Conservation (phyloP, 805 yeast species). For the Candida glaebosa region DNA sequence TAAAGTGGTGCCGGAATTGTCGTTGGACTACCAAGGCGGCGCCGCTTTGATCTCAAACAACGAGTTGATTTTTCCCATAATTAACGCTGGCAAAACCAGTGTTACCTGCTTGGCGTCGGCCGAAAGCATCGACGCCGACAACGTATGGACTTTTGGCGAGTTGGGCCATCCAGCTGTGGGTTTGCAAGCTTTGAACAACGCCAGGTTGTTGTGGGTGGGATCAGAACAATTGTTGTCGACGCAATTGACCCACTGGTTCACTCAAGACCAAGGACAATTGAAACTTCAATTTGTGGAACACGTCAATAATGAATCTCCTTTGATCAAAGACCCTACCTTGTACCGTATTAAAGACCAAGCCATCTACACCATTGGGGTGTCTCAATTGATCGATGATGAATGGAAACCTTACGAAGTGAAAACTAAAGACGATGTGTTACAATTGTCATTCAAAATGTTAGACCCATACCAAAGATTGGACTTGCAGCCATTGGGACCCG, state of each 20-base stretch:
- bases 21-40: slow-evolving; percentile 43
- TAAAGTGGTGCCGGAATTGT: slow-evolving; percentile 15
- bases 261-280: slow-evolving; percentile 65
- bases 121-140: slow-evolving; percentile 37
- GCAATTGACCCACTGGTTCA: slow-evolving; percentile 57
- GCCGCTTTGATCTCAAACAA: slow-evolving; percentile 70
- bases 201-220: slow-evolving; percentile 84
- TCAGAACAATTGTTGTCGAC: slow-evolving; percentile 47
- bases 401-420: slow-evolving; percentile 65
- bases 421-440: slow-evolving; percentile 53
- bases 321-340: slow-evolving; percentile 30
- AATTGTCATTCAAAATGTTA: slow-evolving; percentile 81
- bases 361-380: slow-evolving; percentile 49
- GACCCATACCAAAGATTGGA: slow-evolving; percentile 91
- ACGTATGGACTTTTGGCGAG: slow-evolving; percentile 75
- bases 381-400: slow-evolving; percentile 41
- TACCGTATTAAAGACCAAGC: slow-evolving; percentile 79
- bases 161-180: slow-evolving; percentile 76
- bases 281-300: slow-evolving; percentile 54
- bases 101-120: slow-evolving; percentile 48
- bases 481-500: slow-evolving; percentile 43
- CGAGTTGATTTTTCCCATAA: slow-evolving; percentile 65
- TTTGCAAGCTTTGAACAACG: slow-evolving; percentile 74
- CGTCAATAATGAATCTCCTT: slow-evolving; percentile 46
- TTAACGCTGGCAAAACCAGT: slow-evolving; percentile 64